Evolutionary conservation across 805 yeast species (phyloP), one percentile per base, ranked within the genome.

Genomic region (Cyberlindnera meyerae): DNA sequence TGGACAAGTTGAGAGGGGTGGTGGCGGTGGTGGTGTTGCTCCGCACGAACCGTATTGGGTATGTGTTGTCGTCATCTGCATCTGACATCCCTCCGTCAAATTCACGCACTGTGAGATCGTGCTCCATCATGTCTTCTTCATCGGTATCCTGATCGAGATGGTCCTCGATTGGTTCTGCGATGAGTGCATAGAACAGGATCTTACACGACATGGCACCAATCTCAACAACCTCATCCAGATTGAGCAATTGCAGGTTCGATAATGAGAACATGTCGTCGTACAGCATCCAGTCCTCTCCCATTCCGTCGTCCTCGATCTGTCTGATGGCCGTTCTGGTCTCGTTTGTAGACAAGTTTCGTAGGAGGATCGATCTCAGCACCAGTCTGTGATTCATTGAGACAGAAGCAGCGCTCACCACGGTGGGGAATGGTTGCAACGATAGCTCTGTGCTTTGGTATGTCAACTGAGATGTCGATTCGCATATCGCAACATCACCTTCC

Each of bases 231-330:
- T 65, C 68, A n/a, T 56, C 57, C 7, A 65, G 35, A 6, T 55
- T 45, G 12, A 62, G 44, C 29, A 60, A 50, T 36, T 62, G 63
- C 29, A 65, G 41, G 42, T 65, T 65, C 18, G 55, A 45, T 52
- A 65, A 45, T 11, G 63, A 54, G 39, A 64, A 66, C 2, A 51
- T 44, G 4, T 60, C 52, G 43, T 66, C 71, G 36, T 65, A 66
- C 5, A 65, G 42, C 11, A 65, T 43, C 71, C 71, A 66, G 30
- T 65, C 68, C 32, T 65, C 69, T 12, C 55, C 54, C 26, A 60
- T 37, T 3, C 40, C 36, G 12, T 37, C 29, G 11, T 37, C 41
- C 49, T 41, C 54, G 15, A 45, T 32, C 26, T 54, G 58, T 12
- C 56, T 34, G 6, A 54, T 51, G 6, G 57, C 58, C 1, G 56